Base-by-base conservation (phyloP, 768 basidiomycete genomes). In the Kwoniella shandongensis region DNA sequence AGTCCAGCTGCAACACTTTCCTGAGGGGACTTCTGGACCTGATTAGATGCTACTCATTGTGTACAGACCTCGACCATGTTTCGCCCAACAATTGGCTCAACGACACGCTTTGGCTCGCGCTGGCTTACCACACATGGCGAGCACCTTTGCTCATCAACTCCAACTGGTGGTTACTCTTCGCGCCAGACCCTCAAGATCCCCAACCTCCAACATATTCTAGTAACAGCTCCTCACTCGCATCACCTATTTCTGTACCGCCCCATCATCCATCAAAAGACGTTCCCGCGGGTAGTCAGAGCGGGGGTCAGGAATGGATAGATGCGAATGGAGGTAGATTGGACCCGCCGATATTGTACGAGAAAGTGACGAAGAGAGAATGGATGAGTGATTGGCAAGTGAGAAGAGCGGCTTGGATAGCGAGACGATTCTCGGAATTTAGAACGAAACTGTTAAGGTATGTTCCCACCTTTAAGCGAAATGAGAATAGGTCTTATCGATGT, bases 71-170 rank as follows among this genome's bases (percentile, higher is more conserved):
- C 48, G 91, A 94, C 78, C 84, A 81, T 63, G 78, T 80, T 1
- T 92, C 91, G 6, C 89, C 91, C 0, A 80, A 86, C 74, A 96
- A 94, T 72, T 98, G 93, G 93, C 82, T 98, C 11, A 84, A 93
- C 62, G 92, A 97, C 73, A 91, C 88, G 54, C 86, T 94, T 64
- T 97, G 93, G 94, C 78, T 84, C 56, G 84, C 87, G 66, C 87
- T 87, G 66, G 85, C 89, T 1, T 98, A 98, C 75, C 85, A 88
- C 46, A 87, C 89, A 77, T 90, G 86, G 85, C 83, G 93, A 29
- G 83, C 84, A 0, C 91, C 93, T 0, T 79, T 98, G 11, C 80
- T 88, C 53, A 78, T 98, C 63, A 87, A 97, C 74, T 93, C 91
- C 2, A 97, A 96, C 70, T 97, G 92, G 92, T 97, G 93, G 93